A percentile compares a stretch with the other conserved stretches of the same genome.
These are phyloP conservation scores for Beverwykella pulmonaria DNA, from an alignment of 495 filamentous ascomycete species.

Conservation along the genomic window DNA sequence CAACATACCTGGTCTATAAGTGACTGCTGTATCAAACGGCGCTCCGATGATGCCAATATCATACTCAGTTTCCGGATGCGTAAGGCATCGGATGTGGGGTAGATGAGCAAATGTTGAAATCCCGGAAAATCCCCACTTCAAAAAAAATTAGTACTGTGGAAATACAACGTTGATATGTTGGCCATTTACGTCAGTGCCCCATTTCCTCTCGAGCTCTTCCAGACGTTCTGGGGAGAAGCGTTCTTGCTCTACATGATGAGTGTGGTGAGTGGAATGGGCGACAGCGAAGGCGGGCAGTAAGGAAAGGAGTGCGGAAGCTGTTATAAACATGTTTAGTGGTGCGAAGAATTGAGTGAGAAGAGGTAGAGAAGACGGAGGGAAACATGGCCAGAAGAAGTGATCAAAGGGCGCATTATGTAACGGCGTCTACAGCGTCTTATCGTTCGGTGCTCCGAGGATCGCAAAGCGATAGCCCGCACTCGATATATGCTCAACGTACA, in stretches of 20 bases:
- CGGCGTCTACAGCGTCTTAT: constrained; percentile 29
- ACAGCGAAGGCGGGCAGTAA: background rate
- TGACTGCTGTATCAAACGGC: constrained; percentile 82
- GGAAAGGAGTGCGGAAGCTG: background rate
- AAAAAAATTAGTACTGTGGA: background rate
- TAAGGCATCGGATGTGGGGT: constrained; percentile 71
- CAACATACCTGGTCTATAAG: constrained; percentile 62
- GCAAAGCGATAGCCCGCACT: background rate
- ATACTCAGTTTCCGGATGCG: constrained; percentile 64
- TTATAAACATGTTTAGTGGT: constrained; percentile 11
- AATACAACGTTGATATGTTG: background rate
- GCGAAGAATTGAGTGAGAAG: background rate
- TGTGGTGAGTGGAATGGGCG: constrained; percentile 25
- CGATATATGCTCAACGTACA: background rate
- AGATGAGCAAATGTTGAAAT: constrained; percentile 82
- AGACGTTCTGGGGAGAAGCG: constrained; percentile 31
- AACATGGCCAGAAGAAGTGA: background rate
- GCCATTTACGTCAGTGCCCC: constrained; percentile 55
- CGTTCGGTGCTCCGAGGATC: constrained; percentile 15
- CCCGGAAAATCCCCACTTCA: constrained; percentile 74
- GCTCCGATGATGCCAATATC: constrained; percentile 83
- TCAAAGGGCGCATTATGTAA: constrained; percentile 39
- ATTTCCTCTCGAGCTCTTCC: constrained; percentile 57
- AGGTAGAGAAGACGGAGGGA: background rate
- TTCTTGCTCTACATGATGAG: constrained; percentile 26